phyloP scores from a whole-genome alignment of 2,329 filamentous ascomycete genomes.

The Aspergillus oerlinghausenensis region DNA sequence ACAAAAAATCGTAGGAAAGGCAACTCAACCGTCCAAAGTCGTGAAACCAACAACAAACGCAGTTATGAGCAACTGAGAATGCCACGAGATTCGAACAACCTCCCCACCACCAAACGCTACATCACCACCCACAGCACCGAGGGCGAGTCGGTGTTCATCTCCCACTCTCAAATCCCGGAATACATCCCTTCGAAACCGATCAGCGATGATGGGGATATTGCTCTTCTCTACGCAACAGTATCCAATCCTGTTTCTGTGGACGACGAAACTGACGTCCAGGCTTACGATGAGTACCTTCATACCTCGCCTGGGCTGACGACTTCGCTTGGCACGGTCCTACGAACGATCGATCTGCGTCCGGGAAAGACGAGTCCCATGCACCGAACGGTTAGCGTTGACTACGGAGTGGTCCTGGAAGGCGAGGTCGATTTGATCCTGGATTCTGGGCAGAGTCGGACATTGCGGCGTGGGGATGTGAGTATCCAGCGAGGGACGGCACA shows the following conservation, averaged over 20 bases:
- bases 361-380: slow-evolving; percentile 33
- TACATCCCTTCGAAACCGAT: slow-evolving; percentile 26
- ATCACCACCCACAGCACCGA: slow-evolving; percentile 37
- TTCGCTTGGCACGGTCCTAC: slow-evolving; percentile 27
- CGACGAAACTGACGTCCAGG: slow-evolving; percentile 29
- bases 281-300: slow-evolving; percentile 31
- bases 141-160: slow-evolving; percentile 34
- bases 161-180: slow-evolving; percentile 29
- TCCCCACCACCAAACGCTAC: slow-evolving; percentile 31
- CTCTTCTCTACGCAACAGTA: slow-evolving; percentile 27
- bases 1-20: not conserved
- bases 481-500: slow-evolving; percentile 45
- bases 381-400: slow-evolving; percentile 41
- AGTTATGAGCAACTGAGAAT: not conserved
- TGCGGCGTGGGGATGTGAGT: slow-evolving; percentile 49
- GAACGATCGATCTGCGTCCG: slow-evolving; percentile 32
- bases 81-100: slow-evolving; percentile 18
- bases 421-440: slow-evolving; percentile 47
- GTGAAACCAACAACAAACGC: not conserved
- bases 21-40: not conserved
- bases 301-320: slow-evolving; percentile 31
- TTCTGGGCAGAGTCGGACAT: slow-evolving; percentile 40
- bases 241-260: slow-evolving; percentile 23
- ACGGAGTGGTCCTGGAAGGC: slow-evolving; percentile 49
- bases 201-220: slow-evolving; percentile 28